Base-by-base conservation (phyloP, 2,329 filamentous ascomycete genomes). In the Exophiala viscosa region DNA sequence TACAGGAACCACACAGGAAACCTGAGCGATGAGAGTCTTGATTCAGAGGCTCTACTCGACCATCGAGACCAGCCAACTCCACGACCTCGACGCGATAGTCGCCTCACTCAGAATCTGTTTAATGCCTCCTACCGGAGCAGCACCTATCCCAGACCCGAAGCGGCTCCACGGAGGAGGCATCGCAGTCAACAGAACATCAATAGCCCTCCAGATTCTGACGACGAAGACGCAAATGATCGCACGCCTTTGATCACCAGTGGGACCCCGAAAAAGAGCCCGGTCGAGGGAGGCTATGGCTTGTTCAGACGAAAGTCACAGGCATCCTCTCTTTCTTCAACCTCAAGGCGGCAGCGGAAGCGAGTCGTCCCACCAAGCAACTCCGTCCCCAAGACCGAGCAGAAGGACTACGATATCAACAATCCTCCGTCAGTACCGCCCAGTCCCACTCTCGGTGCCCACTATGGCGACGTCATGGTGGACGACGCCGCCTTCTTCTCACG, bases 41-140 rank as follows among this genome's bases (percentile, higher is more conserved):
- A 96, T 61, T 96, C 90, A 68, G 86, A 95, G 66, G 85, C 83
- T 6, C 74, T 97, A 61, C 75, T 97, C 14, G 92, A 97, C 70
- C 92, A 97, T 70, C 84, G 82, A 62, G 76, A 80, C 45, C 84
- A 86, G 60, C 79, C 77, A 41, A 73, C 73, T 57, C 78, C 88
- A 72, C 81, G 86, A 45, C 76, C 84, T 39, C 79, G 88, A 60
- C 79, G 87, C 61, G 75, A 77, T 15, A 77, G 74, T 59, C 69
- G 72, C 13, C 35, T 60, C 28, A 49, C 17, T 28, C 41, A 50
- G 9, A 59, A 52, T 43, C 20, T 55, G 5, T 54, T 62, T 39
- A 47, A 57, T 17, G 32, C 52, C 8, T 54, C 56, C 5, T 56
- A 59, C 20, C 49, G 52, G 33, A 54, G 35, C 23, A 15, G 23